phyloP scores from a whole-genome alignment of 768 basidiomycete genomes.

The Boletus sensibilis region DNA sequence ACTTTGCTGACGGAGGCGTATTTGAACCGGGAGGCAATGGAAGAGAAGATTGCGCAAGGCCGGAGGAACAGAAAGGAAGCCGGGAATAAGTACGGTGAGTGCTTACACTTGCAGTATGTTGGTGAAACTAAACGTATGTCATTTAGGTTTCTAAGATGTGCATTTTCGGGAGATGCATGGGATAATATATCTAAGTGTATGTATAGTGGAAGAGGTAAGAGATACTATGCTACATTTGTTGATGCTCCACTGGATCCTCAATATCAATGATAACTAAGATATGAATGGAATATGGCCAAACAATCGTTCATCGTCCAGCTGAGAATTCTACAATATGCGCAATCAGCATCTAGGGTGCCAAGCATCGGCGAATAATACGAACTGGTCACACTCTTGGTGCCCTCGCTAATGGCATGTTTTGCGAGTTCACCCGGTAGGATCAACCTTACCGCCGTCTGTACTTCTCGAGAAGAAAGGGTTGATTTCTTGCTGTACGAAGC shows the following conservation, averaged over 20 bases:
- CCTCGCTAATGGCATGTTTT: constrained; percentile 76
- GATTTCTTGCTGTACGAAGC: constrained; percentile 72
- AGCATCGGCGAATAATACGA: constrained; percentile 3
- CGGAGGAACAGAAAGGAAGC: constrained; percentile 84
- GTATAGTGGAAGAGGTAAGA: constrained; percentile 17
- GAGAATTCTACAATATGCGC: constrained; percentile 25
- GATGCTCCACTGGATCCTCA: not conserved
- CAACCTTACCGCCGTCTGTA: constrained; percentile 67
- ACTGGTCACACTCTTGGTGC: constrained; percentile 61
- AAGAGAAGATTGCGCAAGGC: constrained; percentile 82
- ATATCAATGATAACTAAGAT: not conserved
- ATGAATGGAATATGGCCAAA: not conserved
- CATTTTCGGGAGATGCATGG: not conserved
- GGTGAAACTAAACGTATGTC: not conserved
- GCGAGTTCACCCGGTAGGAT: constrained; percentile 72
- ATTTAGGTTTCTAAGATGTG: constrained; percentile 24
- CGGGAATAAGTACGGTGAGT: constrained; percentile 86
- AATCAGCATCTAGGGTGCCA: not conserved
- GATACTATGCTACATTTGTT: constrained; percentile 26
- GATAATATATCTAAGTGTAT: constrained; percentile 5
- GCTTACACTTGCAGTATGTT: not conserved
- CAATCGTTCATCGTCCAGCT: constrained; percentile 11
- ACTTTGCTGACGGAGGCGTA: constrained; percentile 83
- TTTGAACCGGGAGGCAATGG: constrained; percentile 75
- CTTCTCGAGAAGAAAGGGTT: constrained; percentile 71